Conservation (phyloP, 2,329 filamentous ascomycete species). For the Fusarium nurragi region DNA sequence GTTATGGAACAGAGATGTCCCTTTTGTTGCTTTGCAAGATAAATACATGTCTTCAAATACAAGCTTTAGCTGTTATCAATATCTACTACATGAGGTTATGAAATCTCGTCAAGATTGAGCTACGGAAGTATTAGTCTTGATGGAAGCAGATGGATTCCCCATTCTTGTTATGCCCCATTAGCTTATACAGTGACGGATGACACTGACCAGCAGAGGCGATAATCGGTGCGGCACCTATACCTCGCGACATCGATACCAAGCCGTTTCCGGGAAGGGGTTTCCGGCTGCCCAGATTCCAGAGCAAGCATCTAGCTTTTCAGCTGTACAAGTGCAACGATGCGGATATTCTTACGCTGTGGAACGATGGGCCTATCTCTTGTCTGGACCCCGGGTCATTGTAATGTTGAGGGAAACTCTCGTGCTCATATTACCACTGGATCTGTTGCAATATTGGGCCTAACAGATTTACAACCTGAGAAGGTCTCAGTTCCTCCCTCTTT, state of each 20-base stretch:
- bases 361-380: slow-evolving; percentile 1
- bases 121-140: too few species aligned
- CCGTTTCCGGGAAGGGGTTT: not conserved
- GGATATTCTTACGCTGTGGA: not conserved
- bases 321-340: not conserved
- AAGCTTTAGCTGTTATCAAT: not conserved
- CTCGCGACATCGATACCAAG: not conserved
- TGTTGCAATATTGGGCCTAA: not conserved
- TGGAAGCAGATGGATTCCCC: not conserved
- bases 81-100: not conserved
- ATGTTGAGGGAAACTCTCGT: slow-evolving; percentile 1
- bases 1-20: not conserved
- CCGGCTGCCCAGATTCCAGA: not conserved
- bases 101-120: not conserved
- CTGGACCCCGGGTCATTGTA: not conserved
- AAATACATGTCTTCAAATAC: not conserved
- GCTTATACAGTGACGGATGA: not conserved
- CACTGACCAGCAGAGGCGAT: not conserved
- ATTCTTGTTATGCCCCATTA: not conserved
- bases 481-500: not conserved
- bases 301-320: not conserved
- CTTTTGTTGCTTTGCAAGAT: not conserved
- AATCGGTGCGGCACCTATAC: not conserved
- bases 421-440: not conserved
- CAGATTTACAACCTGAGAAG: not conserved